phyloP scores from a whole-genome alignment of 257 asterid species.

The Euphrasia confusa region DNA sequence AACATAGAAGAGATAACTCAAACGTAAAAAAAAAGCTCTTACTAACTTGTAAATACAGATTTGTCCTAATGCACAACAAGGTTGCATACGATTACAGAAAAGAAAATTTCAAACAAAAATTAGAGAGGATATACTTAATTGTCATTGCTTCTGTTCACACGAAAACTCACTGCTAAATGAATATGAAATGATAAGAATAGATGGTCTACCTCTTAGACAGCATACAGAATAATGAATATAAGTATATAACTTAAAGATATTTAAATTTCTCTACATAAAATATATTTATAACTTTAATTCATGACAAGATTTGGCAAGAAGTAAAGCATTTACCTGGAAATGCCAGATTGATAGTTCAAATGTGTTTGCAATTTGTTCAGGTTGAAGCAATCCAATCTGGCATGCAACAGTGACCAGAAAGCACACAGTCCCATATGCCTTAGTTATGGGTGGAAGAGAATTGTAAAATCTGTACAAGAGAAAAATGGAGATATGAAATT shows the following conservation, averaged over 20 bases:
- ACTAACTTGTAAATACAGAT: neutral
- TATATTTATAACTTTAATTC: neutral
- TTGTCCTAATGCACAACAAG: neutral
- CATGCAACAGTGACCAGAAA: slow-evolving; percentile 46
- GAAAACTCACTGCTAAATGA: neutral
- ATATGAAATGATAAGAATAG: neutral
- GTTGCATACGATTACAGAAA: neutral
- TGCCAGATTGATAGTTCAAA: slow-evolving; percentile 42
- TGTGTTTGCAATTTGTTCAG: slow-evolving; percentile 44
- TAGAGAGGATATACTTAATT: neutral
- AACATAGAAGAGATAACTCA: slow-evolving; percentile 2
- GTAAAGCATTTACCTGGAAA: slow-evolving; percentile 55
- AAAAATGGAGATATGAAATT: slow-evolving; percentile 18
- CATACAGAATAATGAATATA: slow-evolving; percentile 8
- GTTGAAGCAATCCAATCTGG: slow-evolving; percentile 59
- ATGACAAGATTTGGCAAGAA: slow-evolving; percentile 9
- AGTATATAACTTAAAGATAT: slow-evolving; percentile 5
- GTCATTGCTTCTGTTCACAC: neutral
- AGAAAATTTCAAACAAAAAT: neutral
- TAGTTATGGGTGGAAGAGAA: slow-evolving; percentile 92
- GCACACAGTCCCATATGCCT: slow-evolving; percentile 88
- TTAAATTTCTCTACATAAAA: neutral
- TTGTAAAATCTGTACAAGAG: slow-evolving; percentile 56
- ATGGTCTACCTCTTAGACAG: slow-evolving; percentile 2
- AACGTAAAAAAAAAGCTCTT: neutral